Evolutionary conservation across 1,284 basidiomycete species (phyloP), one percentile per base, ranked within the genome.

Genomic region (Trametes pubescens): DNA sequence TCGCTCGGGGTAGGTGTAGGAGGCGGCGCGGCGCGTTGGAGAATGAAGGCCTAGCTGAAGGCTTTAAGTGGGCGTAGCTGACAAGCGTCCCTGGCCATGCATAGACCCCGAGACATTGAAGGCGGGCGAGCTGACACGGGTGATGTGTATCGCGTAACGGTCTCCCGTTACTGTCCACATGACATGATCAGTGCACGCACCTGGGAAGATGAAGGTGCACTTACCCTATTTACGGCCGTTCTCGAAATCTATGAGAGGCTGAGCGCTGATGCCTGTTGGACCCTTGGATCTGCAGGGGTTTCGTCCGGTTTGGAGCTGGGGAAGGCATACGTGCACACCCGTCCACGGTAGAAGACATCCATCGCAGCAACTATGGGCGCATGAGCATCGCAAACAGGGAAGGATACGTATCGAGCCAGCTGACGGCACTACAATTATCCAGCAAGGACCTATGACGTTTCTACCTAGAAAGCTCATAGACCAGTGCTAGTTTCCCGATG

Each of bases 171-270:
- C 53, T 54, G 53, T 43, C 53, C 55, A 57, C 55, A 57, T 57
- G 55, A 57, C 44, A 48, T 40, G 44, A 21, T 57, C 55, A 57
- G 22, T 38, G 55, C 32, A 37, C 16, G 44, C 44, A 57, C 55
- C 44, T 57, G 55, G 46, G 55, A 57, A 57, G 34, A 22, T 2
- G 24, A 47, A 9, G 22, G 46, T 18, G 34, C 22, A 35, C 24
- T 16, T 24, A 22, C 43, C 9, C 46, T 57, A 46, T 57, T 57
- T 48, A 37, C 35, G 40, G 24, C 9, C 48, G 34, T 57, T 48
- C 55, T 57, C 55, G 55, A 57, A 56, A 18, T 37, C 55, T 4
- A 38, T 10, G 22, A 21, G 29, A 44, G 32, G 32, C 55, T 34
- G 44, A n/a, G n/a, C n/a, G n/a, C 54, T 56, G 54, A 56, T 37